These are phyloP conservation scores for Pistacia atlantica DNA, from an alignment of 345 rosid genomes.

Conservation along the genomic window DNA sequence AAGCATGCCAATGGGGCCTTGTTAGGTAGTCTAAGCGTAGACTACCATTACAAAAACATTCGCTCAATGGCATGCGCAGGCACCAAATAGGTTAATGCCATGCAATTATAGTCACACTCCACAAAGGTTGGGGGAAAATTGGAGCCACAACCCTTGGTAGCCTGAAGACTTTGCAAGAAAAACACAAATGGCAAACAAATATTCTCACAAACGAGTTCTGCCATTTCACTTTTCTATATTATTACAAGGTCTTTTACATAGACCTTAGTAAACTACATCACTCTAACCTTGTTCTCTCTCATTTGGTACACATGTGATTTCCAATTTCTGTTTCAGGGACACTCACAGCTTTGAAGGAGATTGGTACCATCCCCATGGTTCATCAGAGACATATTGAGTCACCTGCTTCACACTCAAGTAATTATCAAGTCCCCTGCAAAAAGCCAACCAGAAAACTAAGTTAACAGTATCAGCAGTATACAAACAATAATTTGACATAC, in stretches of 20 bases:
- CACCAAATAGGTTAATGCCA: neutral
- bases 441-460: neutral
- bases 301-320: neutral
- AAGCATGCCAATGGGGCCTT: neutral
- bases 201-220: neutral
- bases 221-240: neutral
- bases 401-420: conserved; percentile 95
- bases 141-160: too few relatives aligned
- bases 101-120: neutral
- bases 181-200: neutral
- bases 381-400: conserved; percentile 68
- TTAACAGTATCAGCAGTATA: neutral
- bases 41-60: too few relatives aligned
- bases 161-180: neutral
- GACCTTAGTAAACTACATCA: neutral
- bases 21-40: neutral
- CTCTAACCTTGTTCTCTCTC: neutral
- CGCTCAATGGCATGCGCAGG: too few relatives aligned
- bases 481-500: neutral
- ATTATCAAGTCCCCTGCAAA: conserved; percentile 85
- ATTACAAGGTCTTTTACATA: neutral
- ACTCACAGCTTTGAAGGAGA: conserved; percentile 78
- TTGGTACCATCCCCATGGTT: conserved; percentile 93
- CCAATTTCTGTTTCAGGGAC: neutral
- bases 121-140: too few relatives aligned